Evolutionary conservation across 768 basidiomycete species (phyloP).

Genomic region (Phylloporus sp.): DNA sequence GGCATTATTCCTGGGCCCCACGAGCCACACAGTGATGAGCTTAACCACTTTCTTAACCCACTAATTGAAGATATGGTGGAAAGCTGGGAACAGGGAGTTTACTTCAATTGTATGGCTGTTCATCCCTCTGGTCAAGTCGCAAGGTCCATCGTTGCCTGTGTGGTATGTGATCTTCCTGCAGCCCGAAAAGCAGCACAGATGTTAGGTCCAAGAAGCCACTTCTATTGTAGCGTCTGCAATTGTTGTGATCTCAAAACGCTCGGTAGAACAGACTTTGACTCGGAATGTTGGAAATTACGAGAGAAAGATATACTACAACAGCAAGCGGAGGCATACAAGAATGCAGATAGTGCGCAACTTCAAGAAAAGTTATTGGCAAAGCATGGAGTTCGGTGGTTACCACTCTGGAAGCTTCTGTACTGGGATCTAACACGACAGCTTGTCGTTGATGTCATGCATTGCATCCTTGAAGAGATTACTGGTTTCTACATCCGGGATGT

Average conservation of each 20-base stretch:
- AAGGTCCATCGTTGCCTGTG: slow-evolving; percentile 18
- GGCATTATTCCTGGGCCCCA: slow-evolving; percentile 37
- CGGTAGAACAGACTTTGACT: background rate
- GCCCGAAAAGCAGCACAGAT: slow-evolving; percentile 23
- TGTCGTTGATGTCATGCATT: background rate
- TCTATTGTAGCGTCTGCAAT: slow-evolving; percentile 31
- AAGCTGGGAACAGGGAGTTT: slow-evolving; percentile 31
- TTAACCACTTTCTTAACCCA: slow-evolving; percentile 34
- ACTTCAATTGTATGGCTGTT: slow-evolving; percentile 14
- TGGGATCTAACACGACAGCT: background rate
- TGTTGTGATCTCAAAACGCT: slow-evolving; percentile 11
- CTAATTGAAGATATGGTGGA: slow-evolving; percentile 33
- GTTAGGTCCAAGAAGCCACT: slow-evolving; percentile 16
- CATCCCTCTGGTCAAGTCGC: background rate
- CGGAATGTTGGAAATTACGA: background rate
- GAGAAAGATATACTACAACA: background rate
- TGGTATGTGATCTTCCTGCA: slow-evolving; percentile 37
- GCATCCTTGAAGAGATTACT: background rate
- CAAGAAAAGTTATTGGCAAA: background rate
- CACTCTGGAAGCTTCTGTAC: background rate
- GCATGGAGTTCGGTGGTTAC: background rate
- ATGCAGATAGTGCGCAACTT: too few species aligned
- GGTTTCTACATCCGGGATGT: background rate
- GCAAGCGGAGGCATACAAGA: background rate
- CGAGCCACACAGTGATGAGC: slow-evolving; percentile 28